Base-by-base conservation (phyloP, 371 early-diverging fungal genomes). In the Fennellomyces sp. region DNA sequence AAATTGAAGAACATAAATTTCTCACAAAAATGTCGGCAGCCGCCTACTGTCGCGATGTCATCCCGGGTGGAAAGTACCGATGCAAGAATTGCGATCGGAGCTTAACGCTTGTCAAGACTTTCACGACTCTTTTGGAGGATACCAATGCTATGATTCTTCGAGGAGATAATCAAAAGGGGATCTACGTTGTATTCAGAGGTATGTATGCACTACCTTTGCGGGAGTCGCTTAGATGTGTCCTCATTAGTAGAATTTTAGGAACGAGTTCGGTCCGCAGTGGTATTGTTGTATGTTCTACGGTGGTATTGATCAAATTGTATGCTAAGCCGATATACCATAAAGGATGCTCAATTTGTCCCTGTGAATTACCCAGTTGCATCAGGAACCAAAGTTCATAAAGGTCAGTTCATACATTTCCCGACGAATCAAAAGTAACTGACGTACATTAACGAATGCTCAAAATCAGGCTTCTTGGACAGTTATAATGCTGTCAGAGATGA, bases 171-270 rank as follows among this genome's bases (percentile, higher is more conserved):
- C 52, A 62, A 35, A 67, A 67, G 55, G 28, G 47, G 17, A 61
- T 67, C 19, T 62, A 67, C 27, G 23, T 67, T 36, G 54, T 47
- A 10, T 67, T 62, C 27, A 42, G 67, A 51, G 67, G 62, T 58
- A 61, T 55, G 7, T 62, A 38, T 55, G 10, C 39, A 11, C 10
- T 39, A 6, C 5, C 15, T 39, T 39, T 39, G 35, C 35, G 35
- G 13, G 35, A 8, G 35, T 8, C 13, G 8, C 6, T 13, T 33
- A 33, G 8, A 33, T 13, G 6, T 33, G 13, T 13, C 6, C 35
- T 33, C 35, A 33, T n/a, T n/a, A n/a, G n/a, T 6, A 33, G 13
- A 8, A 33, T 33, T 33, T 33, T 33, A 45, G 45, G 45, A 21
- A 45, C 45, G 12, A 45, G 21, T 12, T 67, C 67, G 30, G 56